Conservation (phyloP, 2,329 filamentous ascomycete genomes). For the Thielaviopsis euricoi region DNA sequence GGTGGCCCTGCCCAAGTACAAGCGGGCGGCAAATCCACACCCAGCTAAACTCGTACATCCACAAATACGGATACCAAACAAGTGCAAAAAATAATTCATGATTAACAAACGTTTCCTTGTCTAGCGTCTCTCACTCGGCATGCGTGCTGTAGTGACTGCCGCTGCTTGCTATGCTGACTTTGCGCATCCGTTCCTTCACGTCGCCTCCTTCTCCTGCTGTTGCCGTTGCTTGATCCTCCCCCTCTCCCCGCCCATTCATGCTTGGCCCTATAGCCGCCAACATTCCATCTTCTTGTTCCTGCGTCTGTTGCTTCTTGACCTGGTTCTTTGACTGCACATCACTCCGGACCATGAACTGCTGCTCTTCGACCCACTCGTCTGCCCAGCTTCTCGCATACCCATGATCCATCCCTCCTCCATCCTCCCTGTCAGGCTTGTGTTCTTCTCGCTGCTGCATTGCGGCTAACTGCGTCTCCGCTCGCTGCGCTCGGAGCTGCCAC, state of each 20-base stretch:
- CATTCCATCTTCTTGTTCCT: background rate
- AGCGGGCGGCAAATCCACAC: too few species aligned
- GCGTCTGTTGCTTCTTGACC: conserved; percentile 13
- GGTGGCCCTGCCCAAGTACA: too few species aligned
- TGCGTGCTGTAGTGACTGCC: background rate
- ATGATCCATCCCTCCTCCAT: too few species aligned
- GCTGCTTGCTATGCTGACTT: background rate
- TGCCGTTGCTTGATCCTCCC: background rate
- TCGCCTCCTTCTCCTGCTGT: background rate
- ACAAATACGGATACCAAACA: background rate
- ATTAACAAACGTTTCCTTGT: background rate
- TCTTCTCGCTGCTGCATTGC: conserved; percentile 20
- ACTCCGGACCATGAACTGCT: too few species aligned
- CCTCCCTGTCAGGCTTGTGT: conserved; percentile 14
- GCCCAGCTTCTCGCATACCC: background rate
- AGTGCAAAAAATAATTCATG: background rate
- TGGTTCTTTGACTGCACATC: conserved; percentile 18
- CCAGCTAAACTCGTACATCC: too few species aligned
- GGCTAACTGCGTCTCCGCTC: conserved; percentile 35
- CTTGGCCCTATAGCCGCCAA: background rate
- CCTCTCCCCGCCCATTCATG: background rate
- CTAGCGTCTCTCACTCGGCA: background rate
- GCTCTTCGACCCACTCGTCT: conserved; percentile 17
- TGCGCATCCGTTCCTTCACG: background rate
- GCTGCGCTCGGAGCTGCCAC: conserved; percentile 40